phyloP scores from a whole-genome alignment of 306 rosid genomes.

The Parietaria judaica region DNA sequence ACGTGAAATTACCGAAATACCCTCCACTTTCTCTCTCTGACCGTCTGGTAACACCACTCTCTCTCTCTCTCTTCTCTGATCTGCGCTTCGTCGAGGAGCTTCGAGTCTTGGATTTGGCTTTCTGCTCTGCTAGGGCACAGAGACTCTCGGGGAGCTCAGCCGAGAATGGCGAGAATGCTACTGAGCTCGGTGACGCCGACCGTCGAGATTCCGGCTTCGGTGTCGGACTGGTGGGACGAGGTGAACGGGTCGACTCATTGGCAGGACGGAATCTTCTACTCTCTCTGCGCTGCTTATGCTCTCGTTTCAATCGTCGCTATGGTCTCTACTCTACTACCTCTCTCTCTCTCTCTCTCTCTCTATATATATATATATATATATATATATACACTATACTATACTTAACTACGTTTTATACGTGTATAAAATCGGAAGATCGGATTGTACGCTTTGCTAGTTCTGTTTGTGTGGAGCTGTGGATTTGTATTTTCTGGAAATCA shows the following conservation, averaged over 20 bases:
- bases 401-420: background rate
- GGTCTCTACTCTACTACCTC: conserved; percentile 21
- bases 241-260: conserved; percentile 40
- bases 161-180: conserved; percentile 36
- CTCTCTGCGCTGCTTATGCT: conserved; percentile 68
- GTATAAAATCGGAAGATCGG: background rate
- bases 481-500: background rate
- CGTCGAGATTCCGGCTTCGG: conserved; percentile 24
- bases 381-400: background rate
- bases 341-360: conserved; percentile 1
- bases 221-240: conserved; percentile 52
- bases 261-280: conserved; percentile 57
- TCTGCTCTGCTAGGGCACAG: background rate
- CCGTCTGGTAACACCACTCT: conserved; percentile 24
- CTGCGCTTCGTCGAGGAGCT: background rate
- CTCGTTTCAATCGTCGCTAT: conserved; percentile 74
- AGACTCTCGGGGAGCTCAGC: background rate
- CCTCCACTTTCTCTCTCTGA: conserved; percentile 10
- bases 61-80: conserved; percentile 1
- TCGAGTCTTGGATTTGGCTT: no score
- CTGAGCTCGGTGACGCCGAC: conserved; percentile 30
- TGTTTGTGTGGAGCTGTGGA: background rate
- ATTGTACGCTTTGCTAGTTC: background rate
- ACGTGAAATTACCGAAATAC: background rate
- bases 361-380: background rate